Evolutionary conservation across 2,329 filamentous ascomycete genomes (phyloP), one percentile per base, ranked within the genome.

Genomic region (Botrytis medusae): DNA sequence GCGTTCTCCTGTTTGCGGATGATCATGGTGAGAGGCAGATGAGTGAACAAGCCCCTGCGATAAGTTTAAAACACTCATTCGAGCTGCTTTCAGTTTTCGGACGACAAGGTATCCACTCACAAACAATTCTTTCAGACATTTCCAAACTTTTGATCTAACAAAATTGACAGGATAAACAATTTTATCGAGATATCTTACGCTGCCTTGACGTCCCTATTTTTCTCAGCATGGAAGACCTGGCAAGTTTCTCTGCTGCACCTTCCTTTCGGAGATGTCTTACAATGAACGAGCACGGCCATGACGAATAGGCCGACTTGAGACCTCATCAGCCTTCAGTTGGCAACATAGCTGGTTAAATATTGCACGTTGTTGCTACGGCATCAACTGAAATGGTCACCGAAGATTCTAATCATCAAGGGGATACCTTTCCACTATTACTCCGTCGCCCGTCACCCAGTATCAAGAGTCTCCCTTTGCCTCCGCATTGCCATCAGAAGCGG

Each of bases 61-160:
- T 3, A 22, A 16, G 12, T 32, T 29, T 1, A 22, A 25, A n/a
- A 7, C 12, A n/a, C 2, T 6, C 6, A 0, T 37, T 18, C 3
- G 6, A 18, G 6, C 22, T 16, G 12, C 14, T 14, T 0, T 5
- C 14, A 20, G 16, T 29, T 20, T 4, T 3, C 2, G 25, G 25
- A 16, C 4, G 8, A 18, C 25, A 29, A 12, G n/a, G 37, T 44
- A 44, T 29, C 1, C 29, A 18, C 14, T 42, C 37, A 4, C 22
- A 18, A 44, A 29, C 0, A 4, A 7, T 1, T 29, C 0, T 29
- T 29, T 25, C 0, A n/a, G 18, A 3, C 7, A 20, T 44, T 22
- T 6, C 2, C 9, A 61, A 22, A 12, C 25, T 1, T 18, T 18
- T 18, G 7, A 42, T 29, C 22, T 42, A 10, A 42, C 16, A 0